A percentile compares a stretch with the other conserved stretches of the same genome.
Evolutionary conservation across 106 monocot genomes (phyloP).

Genomic region (Hemerocallis citrina): DNA sequence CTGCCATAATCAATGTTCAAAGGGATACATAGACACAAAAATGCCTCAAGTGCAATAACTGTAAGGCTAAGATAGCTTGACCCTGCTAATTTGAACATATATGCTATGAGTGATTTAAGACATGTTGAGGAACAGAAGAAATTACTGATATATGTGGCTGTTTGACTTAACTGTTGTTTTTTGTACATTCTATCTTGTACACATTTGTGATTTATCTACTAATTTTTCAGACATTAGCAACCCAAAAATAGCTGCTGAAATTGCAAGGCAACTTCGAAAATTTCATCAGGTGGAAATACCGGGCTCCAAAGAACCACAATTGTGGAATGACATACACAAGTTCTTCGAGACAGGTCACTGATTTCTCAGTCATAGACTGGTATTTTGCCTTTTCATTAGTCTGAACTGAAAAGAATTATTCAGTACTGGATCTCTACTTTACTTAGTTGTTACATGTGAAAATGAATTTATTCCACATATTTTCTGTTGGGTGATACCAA

Average conservation of each 20-base stretch:
- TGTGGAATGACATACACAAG: conserved; percentile 78
- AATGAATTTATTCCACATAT: conserved; percentile 1
- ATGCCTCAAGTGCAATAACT: too few species aligned
- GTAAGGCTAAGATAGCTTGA: too few species aligned
- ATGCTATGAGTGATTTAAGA: too few species aligned
- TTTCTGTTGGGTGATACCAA: background rate
- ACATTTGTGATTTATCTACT: conserved; percentile 4
- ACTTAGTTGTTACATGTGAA: background rate
- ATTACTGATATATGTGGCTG: background rate
- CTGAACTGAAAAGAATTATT: background rate
- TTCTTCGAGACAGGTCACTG: conserved; percentile 68
- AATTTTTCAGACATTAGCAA: conserved; percentile 69
- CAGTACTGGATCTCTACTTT: background rate
- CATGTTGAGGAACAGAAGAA: background rate
- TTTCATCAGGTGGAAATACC: conserved; percentile 85
- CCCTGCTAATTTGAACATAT: too few species aligned
- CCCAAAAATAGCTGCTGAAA: conserved; percentile 67
- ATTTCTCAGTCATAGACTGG: conserved; percentile 6
- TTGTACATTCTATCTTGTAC: background rate
- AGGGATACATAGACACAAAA: too few species aligned
- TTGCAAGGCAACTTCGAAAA: conserved; percentile 61
- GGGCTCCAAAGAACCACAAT: conserved; percentile 72
- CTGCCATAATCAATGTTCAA: too few species aligned
- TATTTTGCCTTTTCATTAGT: conserved; percentile 2
- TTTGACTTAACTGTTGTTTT: background rate